Conservation (phyloP, 106 monocot species). For the Dendrobium nobile region DNA sequence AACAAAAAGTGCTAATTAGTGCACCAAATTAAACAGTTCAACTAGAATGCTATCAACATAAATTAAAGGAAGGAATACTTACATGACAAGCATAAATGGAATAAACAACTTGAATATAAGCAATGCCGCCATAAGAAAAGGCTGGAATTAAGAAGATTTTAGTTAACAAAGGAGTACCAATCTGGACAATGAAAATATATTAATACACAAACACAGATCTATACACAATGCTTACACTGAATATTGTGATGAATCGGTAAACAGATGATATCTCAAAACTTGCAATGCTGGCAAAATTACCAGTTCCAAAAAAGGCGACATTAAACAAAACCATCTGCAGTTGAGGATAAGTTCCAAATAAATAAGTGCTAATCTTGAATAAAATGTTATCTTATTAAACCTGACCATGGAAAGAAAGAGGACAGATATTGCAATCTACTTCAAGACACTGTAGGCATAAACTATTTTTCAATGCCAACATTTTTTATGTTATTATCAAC, state of each 20-base stretch:
- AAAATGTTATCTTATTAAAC: not conserved
- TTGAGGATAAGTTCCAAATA: constrained; percentile 6
- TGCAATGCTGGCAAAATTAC: constrained; percentile 97
- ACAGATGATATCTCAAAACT: constrained; percentile 98
- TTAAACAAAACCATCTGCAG: constrained; percentile 92
- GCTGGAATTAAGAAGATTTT: constrained; percentile 44
- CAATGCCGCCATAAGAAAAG: constrained; percentile 81
- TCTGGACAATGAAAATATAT: not conserved
- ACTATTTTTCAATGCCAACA: not conserved
- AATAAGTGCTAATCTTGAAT: constrained; percentile 1
- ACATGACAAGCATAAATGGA: constrained; percentile 96
- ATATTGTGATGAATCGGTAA: constrained; percentile 89
- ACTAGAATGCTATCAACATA: not conserved
- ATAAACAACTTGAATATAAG: constrained; percentile 96
- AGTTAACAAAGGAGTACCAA: not conserved
- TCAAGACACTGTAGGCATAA: not conserved
- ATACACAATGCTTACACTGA: constrained; percentile 54
- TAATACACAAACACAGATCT: not conserved
- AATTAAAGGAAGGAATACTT: constrained; percentile 21
- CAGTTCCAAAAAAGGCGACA: constrained; percentile 95
- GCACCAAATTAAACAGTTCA: not conserved
- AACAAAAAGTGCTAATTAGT: not conserved
- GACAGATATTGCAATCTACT: not conserved
- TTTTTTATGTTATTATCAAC: not conserved
- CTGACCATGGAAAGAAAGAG: not conserved